Evolutionary conservation across 2,329 filamentous ascomycete genomes (phyloP).

Genomic region (Aspergillus costaricaensis): DNA sequence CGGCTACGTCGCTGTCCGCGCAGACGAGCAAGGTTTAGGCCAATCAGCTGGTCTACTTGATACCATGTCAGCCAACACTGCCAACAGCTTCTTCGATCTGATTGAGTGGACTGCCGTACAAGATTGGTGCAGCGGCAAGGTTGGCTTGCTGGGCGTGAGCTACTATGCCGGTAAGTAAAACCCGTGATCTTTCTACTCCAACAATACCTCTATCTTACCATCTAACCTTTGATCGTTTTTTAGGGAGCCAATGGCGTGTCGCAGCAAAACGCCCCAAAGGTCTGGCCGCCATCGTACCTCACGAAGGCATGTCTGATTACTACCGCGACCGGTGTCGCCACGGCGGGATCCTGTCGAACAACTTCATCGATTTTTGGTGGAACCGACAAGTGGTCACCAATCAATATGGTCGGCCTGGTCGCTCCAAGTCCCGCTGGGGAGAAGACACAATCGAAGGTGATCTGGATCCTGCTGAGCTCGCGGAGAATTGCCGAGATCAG

Average conservation of each 20-base stretch:
- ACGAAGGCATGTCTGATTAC: conserved; percentile 56
- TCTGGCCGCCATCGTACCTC: conserved; percentile 52
- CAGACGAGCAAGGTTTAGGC: conserved; percentile 52
- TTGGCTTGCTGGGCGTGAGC: conserved; percentile 52
- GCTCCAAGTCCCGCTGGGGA: conserved; percentile 23
- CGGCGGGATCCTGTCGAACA: conserved; percentile 60
- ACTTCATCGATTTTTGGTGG: conserved; percentile 64
- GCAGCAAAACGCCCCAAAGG: conserved; percentile 53
- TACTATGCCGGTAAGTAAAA: conserved; percentile 47
- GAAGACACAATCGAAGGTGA: conserved; percentile 27
- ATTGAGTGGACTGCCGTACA: conserved; percentile 53
- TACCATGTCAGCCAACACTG: conserved; percentile 52
- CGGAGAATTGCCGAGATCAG: conserved; percentile 8
- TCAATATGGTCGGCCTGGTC: conserved; percentile 56
- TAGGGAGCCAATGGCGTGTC: conserved; percentile 53
- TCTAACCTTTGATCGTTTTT: not conserved
- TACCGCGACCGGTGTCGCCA: conserved; percentile 59
- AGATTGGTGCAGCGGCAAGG: conserved; percentile 51
- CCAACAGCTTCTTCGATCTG: conserved; percentile 50
- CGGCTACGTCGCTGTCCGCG: conserved; percentile 56
- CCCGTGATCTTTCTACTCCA: too few species aligned
- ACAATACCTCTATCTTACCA: too few species aligned
- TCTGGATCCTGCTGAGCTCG: conserved; percentile 16
- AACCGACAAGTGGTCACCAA: conserved; percentile 61
- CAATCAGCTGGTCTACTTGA: conserved; percentile 54